phyloP scores from a whole-genome alignment of 192 early-diverging fungal species.

The Rhizoclosmatium globosum region DNA sequence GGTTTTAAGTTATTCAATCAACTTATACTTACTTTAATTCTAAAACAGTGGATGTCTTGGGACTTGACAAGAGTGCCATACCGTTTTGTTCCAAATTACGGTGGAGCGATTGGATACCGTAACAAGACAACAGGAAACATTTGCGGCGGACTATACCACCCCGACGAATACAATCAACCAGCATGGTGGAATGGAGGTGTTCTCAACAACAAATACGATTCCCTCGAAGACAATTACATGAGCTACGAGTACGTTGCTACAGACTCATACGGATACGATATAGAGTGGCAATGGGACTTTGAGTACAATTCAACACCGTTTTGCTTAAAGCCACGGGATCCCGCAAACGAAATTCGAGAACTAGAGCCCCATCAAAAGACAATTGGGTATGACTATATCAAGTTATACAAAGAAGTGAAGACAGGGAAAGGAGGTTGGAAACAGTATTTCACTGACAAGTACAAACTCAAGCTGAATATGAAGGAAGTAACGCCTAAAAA shows the following conservation, averaged over 20 bases:
- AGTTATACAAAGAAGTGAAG: constrained; percentile 13
- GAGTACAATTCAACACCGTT: constrained; percentile 42
- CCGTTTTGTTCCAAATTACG: constrained; percentile 61
- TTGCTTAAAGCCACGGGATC: constrained; percentile 32
- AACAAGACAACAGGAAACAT: constrained; percentile 24
- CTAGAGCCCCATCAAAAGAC: neutral
- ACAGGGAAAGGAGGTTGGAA: neutral
- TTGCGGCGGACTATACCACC: constrained; percentile 41
- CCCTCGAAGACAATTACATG: constrained; percentile 6
- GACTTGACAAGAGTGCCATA: constrained; percentile 70
- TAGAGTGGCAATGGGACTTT: constrained; percentile 39
- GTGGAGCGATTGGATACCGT: constrained; percentile 61
- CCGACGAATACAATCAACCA: constrained; percentile 36
- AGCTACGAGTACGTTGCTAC: constrained; percentile 23
- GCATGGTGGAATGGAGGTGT: constrained; percentile 51
- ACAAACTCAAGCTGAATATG: neutral
- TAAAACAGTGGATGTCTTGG: constrained; percentile 55
- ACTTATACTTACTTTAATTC: too few relatives aligned
- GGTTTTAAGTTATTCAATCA: too few relatives aligned
- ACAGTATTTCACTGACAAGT: neutral
- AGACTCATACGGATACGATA: neutral
- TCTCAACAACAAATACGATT: constrained; percentile 39
- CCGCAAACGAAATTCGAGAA: constrained; percentile 4
- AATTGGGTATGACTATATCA: neutral
- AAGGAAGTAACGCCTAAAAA: neutral